Evolutionary conservation across 1,284 basidiomycete species (phyloP).

Genomic region (Cryptococcus sp.): DNA sequence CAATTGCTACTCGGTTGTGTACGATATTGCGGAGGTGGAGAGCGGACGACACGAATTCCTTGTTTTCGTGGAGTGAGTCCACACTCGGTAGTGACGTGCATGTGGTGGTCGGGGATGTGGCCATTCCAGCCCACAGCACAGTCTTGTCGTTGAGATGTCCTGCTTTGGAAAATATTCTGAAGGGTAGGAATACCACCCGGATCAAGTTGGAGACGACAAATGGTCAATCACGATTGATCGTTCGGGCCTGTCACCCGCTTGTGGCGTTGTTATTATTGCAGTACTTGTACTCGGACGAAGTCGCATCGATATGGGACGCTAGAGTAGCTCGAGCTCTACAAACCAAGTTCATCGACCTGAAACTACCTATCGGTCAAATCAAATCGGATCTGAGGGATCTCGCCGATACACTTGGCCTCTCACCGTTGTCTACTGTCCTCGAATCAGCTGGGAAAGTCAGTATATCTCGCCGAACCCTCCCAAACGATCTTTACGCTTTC

Average conservation of each 20-base stretch:
- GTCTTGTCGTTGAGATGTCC: constrained; percentile 35
- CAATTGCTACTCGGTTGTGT: constrained; percentile 38
- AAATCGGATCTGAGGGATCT: constrained; percentile 63
- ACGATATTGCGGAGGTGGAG: constrained; percentile 40
- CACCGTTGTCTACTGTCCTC: constrained; percentile 36
- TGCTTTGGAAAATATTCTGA: constrained; percentile 16
- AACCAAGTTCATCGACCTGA: constrained; percentile 48
- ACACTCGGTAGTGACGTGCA: constrained; percentile 40
- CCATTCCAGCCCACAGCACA: constrained; percentile 41
- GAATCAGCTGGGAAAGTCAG: constrained; percentile 36
- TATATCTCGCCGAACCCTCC: constrained; percentile 29
- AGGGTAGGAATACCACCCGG: constrained; percentile 14
- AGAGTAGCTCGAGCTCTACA: constrained; percentile 59
- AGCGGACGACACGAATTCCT: constrained; percentile 27
- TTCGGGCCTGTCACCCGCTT: constrained; percentile 47
- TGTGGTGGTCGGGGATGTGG: constrained; percentile 29
- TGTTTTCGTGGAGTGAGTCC: constrained; percentile 42
- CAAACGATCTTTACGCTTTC: constrained; percentile 39
- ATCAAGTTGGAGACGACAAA: constrained; percentile 3
- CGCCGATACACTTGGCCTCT: constrained; percentile 52
- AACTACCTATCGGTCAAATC: constrained; percentile 53
- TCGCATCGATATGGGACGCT: constrained; percentile 79
- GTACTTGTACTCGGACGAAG: constrained; percentile 82
- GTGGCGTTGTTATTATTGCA: constrained; percentile 71
- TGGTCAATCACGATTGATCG: constrained; percentile 4